Percentiles rank a stretch among this genome's conserved stretches.
These are phyloP conservation scores for Colletotrichum coccodes DNA, from an alignment of 2,329 filamentous ascomycete genomes.

Conservation along the genomic window DNA sequence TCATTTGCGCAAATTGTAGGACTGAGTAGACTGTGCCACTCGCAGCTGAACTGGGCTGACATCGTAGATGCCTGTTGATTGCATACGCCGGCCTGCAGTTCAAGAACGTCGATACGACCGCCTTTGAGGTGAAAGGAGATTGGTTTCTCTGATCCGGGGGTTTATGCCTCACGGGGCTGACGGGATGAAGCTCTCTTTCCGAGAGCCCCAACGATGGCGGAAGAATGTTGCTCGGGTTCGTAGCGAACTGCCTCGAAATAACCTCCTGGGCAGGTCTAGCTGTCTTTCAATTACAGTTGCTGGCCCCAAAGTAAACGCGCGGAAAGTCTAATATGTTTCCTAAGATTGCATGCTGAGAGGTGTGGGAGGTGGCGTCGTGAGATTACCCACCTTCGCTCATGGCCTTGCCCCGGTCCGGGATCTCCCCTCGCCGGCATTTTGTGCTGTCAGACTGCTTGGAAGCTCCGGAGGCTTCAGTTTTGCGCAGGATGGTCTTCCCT, in stretches of 20 bases:
- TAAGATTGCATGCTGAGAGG: slow-evolving; percentile 1
- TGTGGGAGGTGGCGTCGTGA: not conserved
- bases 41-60: too few relatives aligned
- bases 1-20: too few relatives aligned
- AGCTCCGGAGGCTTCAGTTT: not conserved
- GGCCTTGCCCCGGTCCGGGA: not conserved
- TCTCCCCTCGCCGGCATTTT: not conserved
- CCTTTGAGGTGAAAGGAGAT: not conserved
- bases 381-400: not conserved
- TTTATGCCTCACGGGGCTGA: not conserved
- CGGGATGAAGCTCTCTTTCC: not conserved
- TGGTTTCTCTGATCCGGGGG: not conserved
- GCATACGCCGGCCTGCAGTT: too few relatives aligned
- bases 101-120: not conserved
- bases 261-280: not conserved
- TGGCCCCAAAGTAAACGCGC: not conserved
- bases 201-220: too few relatives aligned
- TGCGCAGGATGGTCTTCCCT: not conserved
- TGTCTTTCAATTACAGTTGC: too few relatives aligned
- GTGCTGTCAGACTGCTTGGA: not conserved
- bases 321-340: slow-evolving; percentile 4
- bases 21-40: too few relatives aligned
- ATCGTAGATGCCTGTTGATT: too few relatives aligned
- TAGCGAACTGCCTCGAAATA: not conserved
- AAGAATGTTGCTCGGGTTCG: not conserved